Evolutionary conservation across 2,329 filamentous ascomycete genomes (phyloP).

Genomic region (Colletotrichum sp.): DNA sequence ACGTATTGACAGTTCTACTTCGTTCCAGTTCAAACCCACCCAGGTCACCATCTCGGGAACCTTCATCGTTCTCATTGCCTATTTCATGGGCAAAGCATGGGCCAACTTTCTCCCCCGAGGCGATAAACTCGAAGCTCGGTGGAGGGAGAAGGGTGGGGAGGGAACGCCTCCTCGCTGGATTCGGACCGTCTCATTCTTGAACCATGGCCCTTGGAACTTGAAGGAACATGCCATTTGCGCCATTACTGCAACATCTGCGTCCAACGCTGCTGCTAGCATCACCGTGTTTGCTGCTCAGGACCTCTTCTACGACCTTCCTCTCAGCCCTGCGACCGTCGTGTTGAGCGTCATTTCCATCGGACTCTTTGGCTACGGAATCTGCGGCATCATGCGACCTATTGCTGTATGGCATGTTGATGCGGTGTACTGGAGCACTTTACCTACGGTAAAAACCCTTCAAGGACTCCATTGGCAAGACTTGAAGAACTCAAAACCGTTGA

Average conservation of each 20-base stretch:
- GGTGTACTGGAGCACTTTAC: constrained; percentile 60
- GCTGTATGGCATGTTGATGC: constrained; percentile 61
- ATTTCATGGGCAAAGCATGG: constrained; percentile 57
- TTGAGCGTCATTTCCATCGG: constrained; percentile 58
- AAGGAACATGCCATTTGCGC: constrained; percentile 62
- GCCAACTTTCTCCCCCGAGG: constrained; percentile 54
- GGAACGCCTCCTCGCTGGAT: constrained; percentile 49
- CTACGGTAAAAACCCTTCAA: constrained; percentile 58
- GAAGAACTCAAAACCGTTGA: constrained; percentile 54
- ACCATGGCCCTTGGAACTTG: constrained; percentile 55
- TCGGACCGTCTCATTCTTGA: constrained; percentile 47
- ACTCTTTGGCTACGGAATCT: constrained; percentile 60
- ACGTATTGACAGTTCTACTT: not conserved
- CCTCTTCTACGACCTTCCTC: constrained; percentile 55
- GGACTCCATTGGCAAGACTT: constrained; percentile 58
- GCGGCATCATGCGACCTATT: constrained; percentile 57
- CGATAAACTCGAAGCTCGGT: constrained; percentile 51
- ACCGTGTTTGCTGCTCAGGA: constrained; percentile 53
- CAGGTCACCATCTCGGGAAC: constrained; percentile 52
- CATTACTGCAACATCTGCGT: constrained; percentile 59
- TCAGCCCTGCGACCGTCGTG: constrained; percentile 51
- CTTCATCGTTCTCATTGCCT: constrained; percentile 62
- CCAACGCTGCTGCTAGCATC: constrained; percentile 48
- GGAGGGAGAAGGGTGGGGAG: constrained; percentile 45
- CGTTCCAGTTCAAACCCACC: constrained; percentile 57